These are phyloP conservation scores for Phlebiopsis flavidoalba DNA, from an alignment of 768 basidiomycete species.

Conservation along the genomic window DNA sequence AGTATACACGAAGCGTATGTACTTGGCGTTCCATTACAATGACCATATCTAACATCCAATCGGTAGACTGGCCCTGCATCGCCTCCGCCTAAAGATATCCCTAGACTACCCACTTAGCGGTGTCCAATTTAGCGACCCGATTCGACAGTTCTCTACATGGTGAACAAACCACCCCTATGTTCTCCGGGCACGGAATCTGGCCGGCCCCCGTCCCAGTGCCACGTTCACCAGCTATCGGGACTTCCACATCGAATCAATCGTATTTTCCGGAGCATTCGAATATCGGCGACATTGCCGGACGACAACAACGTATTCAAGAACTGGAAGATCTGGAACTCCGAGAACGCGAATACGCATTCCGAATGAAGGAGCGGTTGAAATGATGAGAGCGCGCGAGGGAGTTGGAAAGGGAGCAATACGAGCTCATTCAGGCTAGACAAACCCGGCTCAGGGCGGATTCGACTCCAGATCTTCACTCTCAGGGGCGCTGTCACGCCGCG, in stretches of 20 bases:
- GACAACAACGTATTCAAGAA: constrained; percentile 43
- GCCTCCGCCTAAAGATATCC: constrained; percentile 55
- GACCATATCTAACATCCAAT: background rate
- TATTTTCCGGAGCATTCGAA: background rate
- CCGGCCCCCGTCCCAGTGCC: background rate
- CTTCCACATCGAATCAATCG: background rate
- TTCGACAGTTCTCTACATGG: constrained; percentile 42
- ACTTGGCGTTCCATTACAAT: background rate
- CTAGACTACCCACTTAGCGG: constrained; percentile 59
- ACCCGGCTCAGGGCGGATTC: constrained; percentile 20
- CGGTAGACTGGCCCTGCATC: constrained; percentile 46
- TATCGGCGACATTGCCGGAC: constrained; percentile 28
- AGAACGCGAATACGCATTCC: constrained; percentile 50
- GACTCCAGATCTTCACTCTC: constrained; percentile 22
- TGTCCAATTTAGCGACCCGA: constrained; percentile 56
- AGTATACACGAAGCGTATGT: constrained; percentile 55
- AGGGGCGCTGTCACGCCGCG: constrained; percentile 22
- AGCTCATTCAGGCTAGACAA: constrained; percentile 32
- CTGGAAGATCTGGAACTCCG: constrained; percentile 46
- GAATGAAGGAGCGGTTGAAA: constrained; percentile 49
- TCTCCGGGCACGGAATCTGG: constrained; percentile 27
- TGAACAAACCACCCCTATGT: constrained; percentile 22
- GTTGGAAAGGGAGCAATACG: constrained; percentile 51
- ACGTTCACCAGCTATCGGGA: background rate
- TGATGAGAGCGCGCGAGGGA: constrained; percentile 49